These are phyloP conservation scores for Ogataea glucozyma DNA, from an alignment of 805 yeast species.

Conservation along the genomic window DNA sequence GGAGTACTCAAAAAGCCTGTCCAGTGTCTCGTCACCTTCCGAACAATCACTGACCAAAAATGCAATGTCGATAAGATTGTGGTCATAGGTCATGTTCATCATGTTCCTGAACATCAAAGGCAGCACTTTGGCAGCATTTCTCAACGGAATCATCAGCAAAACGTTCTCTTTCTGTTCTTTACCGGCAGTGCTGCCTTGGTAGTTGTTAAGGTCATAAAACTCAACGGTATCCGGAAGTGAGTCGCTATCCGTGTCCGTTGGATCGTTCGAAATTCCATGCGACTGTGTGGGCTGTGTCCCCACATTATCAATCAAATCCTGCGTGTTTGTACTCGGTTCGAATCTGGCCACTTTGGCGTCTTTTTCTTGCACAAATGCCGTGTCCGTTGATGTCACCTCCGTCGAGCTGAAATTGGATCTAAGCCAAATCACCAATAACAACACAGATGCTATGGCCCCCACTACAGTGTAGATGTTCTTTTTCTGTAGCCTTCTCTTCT, in stretches of 20 bases:
- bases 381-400: neutral
- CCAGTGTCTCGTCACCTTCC: slow-evolving; percentile 62
- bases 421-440: slow-evolving; percentile 9
- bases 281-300: slow-evolving; percentile 5
- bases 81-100: slow-evolving; percentile 86
- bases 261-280: slow-evolving; percentile 1
- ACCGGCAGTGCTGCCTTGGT: slow-evolving; percentile 54
- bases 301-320: slow-evolving; percentile 7
- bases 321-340: neutral
- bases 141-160: slow-evolving; percentile 68
- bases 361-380: neutral
- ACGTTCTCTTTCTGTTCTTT: slow-evolving; percentile 57
- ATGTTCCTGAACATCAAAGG: slow-evolving; percentile 83
- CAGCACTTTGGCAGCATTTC: slow-evolving; percentile 75
- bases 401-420: neutral
- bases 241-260: slow-evolving; percentile 1
- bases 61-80: slow-evolving; percentile 74
- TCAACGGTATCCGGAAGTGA: slow-evolving; percentile 41
- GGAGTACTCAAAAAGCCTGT: slow-evolving; percentile 63
- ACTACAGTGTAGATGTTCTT: slow-evolving; percentile 7
- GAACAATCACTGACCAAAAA: slow-evolving; percentile 82
- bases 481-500: slow-evolving; percentile 9
- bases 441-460: slow-evolving; percentile 7
- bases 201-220: slow-evolving; percentile 60
- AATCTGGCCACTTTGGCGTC: slow-evolving; percentile 1